Evolutionary conservation across 2,329 filamentous ascomycete species (phyloP).

Genomic region (Diaporthe destruens): DNA sequence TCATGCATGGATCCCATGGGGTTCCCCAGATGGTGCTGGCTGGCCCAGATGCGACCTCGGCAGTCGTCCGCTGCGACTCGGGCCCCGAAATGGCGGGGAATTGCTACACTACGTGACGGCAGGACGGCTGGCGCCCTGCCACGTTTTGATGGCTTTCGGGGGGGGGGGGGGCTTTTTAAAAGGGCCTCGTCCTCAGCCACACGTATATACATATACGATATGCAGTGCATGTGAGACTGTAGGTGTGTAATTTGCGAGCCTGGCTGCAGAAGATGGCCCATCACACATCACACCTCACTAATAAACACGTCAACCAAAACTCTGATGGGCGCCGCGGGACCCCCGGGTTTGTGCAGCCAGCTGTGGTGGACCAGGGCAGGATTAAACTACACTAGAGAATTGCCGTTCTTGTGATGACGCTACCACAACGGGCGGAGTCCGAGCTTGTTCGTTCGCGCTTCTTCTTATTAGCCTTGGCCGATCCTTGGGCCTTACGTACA

Average conservation of each 20-base stretch:
- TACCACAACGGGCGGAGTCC: neutral
- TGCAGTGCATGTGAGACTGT: neutral
- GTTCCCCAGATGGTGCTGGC: slow-evolving; percentile 27
- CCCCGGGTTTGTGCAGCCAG: neutral
- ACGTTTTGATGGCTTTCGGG: neutral
- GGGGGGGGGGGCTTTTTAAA: neutral
- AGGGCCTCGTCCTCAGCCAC: neutral
- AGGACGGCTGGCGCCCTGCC: neutral
- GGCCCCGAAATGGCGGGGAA: slow-evolving; percentile 7
- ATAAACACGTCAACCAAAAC: neutral
- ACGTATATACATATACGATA: neutral
- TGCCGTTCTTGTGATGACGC: neutral
- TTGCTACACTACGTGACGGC: neutral
- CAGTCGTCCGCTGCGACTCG: neutral
- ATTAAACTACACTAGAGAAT: neutral
- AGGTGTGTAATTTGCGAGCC: no score
- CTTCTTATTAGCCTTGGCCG: slow-evolving; percentile 7
- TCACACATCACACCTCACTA: neutral
- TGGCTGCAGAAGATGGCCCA: neutral
- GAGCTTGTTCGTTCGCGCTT: slow-evolving; percentile 5
- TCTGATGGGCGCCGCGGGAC: no score
- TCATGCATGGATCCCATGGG: slow-evolving; percentile 6
- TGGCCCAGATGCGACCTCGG: slow-evolving; percentile 6
- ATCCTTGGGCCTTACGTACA: neutral
- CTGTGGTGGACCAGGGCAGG: neutral